Evolutionary conservation across 352 stramenopile genomes (phyloP).

Genomic region (Globisporangium spinosum): DNA sequence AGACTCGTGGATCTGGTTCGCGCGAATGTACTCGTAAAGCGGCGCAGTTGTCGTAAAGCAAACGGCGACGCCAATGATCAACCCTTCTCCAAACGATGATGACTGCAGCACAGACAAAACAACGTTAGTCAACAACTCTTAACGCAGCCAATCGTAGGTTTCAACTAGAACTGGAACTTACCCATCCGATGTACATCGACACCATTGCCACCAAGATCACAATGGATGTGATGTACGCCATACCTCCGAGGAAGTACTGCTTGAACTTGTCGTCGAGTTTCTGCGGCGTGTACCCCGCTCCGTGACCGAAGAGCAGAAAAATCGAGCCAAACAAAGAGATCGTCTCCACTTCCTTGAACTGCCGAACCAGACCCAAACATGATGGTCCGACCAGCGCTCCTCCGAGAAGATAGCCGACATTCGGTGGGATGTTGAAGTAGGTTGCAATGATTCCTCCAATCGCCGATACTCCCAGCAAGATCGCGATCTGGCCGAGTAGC

Average conservation of each 20-base stretch:
- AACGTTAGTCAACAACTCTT: slow-evolving; percentile 1
- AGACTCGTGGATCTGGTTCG: slow-evolving; percentile 78
- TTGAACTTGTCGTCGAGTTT: slow-evolving; percentile 63
- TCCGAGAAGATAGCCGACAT: slow-evolving; percentile 89
- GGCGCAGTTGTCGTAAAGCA: slow-evolving; percentile 84
- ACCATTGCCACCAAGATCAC: slow-evolving; percentile 69
- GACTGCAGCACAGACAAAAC: slow-evolving; percentile 27
- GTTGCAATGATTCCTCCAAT: slow-evolving; percentile 88
- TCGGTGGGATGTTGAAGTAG: slow-evolving; percentile 86
- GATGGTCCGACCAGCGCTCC: slow-evolving; percentile 89
- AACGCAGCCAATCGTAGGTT: neutral
- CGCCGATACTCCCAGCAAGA: slow-evolving; percentile 75
- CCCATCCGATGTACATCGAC: slow-evolving; percentile 73
- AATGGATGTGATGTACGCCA: slow-evolving; percentile 69
- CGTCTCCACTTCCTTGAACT: slow-evolving; percentile 92
- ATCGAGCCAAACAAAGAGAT: slow-evolving; percentile 93
- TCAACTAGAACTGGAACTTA: slow-evolving; percentile 15
- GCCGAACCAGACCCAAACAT: slow-evolving; percentile 76
- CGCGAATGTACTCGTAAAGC: slow-evolving; percentile 77
- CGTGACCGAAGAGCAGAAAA: slow-evolving; percentile 91
- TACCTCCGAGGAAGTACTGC: slow-evolving; percentile 65
- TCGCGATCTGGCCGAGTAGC: slow-evolving; percentile 78
- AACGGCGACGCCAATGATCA: slow-evolving; percentile 74
- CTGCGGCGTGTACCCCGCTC: slow-evolving; percentile 67
- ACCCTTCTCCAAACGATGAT: slow-evolving; percentile 62